Evolutionary conservation across 2,329 filamentous ascomycete species (phyloP).

Genomic region (Monosporascus sp.): DNA sequence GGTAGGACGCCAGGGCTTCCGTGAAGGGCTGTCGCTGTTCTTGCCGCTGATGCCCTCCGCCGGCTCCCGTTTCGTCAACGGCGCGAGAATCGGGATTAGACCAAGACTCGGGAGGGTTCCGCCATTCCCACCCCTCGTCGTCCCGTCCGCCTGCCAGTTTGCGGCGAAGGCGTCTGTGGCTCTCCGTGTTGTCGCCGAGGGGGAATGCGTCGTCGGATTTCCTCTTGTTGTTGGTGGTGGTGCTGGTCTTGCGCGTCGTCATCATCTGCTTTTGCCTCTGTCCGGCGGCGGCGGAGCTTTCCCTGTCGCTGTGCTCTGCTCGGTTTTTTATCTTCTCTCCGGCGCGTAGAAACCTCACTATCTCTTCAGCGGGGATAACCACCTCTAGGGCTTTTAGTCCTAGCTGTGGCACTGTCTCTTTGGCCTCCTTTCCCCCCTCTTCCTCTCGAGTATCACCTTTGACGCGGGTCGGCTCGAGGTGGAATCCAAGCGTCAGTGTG

Average conservation of each 20-base stretch:
- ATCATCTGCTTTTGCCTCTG: no score
- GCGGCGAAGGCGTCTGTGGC: constrained; percentile 32
- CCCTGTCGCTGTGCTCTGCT: neutral
- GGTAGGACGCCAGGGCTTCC: constrained; percentile 44
- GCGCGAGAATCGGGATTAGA: no score
- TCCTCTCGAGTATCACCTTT: constrained; percentile 6
- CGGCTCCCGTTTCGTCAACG: neutral
- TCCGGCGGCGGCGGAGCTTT: neutral
- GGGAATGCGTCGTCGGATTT: constrained; percentile 15
- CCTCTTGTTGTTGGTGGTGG: constrained; percentile 7
- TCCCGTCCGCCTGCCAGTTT: constrained; percentile 41
- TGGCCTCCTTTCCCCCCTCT: neutral
- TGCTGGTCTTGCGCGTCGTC: no score
- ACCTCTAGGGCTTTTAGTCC: constrained; percentile 46
- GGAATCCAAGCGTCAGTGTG: constrained; percentile 47
- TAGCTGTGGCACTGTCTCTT: constrained; percentile 4
- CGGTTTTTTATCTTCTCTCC: constrained; percentile 26
- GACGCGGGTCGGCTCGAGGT: constrained; percentile 29
- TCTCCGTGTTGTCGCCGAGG: constrained; percentile 21
- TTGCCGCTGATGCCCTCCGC: neutral
- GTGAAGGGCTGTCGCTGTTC: constrained; percentile 40
- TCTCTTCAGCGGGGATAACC: constrained; percentile 43
- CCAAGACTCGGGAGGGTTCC: constrained; percentile 9
- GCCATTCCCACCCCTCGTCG: constrained; percentile 52
- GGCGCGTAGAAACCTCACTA: constrained; percentile 40